These are phyloP conservation scores for Starmerella sirachaensis DNA, from an alignment of 805 yeast species.

Conservation along the genomic window DNA sequence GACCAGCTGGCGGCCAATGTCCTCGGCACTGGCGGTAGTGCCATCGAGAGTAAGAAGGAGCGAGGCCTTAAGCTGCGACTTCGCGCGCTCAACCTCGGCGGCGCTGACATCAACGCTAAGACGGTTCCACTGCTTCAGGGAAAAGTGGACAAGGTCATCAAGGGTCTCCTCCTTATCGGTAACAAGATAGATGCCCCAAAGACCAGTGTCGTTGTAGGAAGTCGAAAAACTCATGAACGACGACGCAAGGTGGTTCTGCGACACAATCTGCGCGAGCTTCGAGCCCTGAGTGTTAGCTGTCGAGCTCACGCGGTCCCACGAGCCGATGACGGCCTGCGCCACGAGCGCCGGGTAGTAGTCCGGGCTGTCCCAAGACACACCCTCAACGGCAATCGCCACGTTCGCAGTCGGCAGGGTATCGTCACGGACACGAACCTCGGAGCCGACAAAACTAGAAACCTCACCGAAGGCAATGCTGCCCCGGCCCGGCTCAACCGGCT, in stretches of 20 bases:
- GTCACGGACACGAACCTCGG: constrained; percentile 76
- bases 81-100: constrained; percentile 85
- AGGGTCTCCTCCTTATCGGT: constrained; percentile 63
- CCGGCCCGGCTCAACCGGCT: constrained; percentile 58
- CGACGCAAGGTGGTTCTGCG: constrained; percentile 63
- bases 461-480: constrained; percentile 46
- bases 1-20: constrained; percentile 91
- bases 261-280: constrained; percentile 57
- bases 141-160: constrained; percentile 57
- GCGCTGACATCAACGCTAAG: constrained; percentile 68
- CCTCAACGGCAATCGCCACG: constrained; percentile 91
- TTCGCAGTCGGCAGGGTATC: constrained; percentile 77
- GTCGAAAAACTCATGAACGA: constrained; percentile 95
- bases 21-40: constrained; percentile 92
- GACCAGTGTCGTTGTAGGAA: constrained; percentile 91
- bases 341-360: constrained; percentile 92
- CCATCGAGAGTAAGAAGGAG: constrained; percentile 82
- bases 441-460: constrained; percentile 72
- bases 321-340: constrained; percentile 92
- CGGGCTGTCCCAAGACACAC: constrained; percentile 93
- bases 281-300: constrained; percentile 76
- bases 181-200: constrained; percentile 92
- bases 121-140: constrained; percentile 80
- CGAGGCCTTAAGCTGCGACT: constrained; percentile 89
- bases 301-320: constrained; percentile 92